phyloP scores from a whole-genome alignment of 192 early-diverging fungal genomes.

The Linnemannia hyalina region DNA sequence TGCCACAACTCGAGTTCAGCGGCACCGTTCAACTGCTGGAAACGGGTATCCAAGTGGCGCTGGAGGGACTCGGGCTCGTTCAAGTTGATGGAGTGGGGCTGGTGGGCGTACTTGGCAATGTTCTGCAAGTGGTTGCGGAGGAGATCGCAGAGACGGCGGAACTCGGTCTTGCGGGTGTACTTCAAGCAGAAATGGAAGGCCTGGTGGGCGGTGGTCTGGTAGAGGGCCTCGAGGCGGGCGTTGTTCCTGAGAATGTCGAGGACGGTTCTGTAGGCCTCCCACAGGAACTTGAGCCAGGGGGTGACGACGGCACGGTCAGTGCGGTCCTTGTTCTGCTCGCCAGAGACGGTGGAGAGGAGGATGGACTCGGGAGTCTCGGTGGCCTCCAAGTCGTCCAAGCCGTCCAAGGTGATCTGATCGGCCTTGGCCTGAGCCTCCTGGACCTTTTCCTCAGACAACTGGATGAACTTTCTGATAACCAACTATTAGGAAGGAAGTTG shows the following conservation, averaged over 20 bases:
- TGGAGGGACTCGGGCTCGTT: constrained; percentile 97
- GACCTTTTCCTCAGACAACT: constrained; percentile 88
- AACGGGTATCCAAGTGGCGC: constrained; percentile 96
- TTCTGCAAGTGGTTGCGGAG: constrained; percentile 94
- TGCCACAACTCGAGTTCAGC: constrained; percentile 99
- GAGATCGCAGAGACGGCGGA: constrained; percentile 97
- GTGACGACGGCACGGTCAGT: constrained; percentile 98
- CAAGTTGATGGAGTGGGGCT: constrained; percentile 94
- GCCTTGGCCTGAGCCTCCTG: constrained; percentile 92
- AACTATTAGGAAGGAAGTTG: constrained; percentile 54
- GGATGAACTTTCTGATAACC: constrained; percentile 90
- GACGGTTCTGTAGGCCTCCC: constrained; percentile 99
- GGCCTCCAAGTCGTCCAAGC: constrained; percentile 96
- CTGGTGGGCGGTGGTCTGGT: constrained; percentile 91
- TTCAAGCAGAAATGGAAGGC: constrained; percentile 97
- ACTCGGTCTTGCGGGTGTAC: constrained; percentile 97
- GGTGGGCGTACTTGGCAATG: constrained; percentile 92
- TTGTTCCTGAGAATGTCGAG: constrained; percentile 98
- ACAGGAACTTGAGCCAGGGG: constrained; percentile 99
- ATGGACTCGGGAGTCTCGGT: constrained; percentile 97
- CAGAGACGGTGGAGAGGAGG: constrained; percentile 94
- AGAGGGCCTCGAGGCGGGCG: constrained; percentile 91
- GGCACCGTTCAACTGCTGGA: constrained; percentile 95
- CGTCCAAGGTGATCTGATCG: constrained; percentile 86
- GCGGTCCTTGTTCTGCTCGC: constrained; percentile 94